phyloP scores from a whole-genome alignment of 306 rosid species.

The Cicer chorassanicum region DNA sequence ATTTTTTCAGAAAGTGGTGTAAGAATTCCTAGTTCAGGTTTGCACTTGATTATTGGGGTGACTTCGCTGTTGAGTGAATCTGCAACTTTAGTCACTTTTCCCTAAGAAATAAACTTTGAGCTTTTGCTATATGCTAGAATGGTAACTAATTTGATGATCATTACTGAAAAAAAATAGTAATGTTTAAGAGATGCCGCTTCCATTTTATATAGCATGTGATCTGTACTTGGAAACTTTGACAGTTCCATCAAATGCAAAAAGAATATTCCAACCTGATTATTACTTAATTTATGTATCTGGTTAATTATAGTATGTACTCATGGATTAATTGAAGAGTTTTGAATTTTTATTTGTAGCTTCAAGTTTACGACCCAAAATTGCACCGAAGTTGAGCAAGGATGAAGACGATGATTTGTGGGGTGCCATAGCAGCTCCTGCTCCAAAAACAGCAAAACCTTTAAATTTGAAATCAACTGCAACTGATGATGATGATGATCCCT shows the following conservation, averaged over 20 bases:
- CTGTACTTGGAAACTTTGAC: slow-evolving; percentile 28
- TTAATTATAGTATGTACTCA: slow-evolving; percentile 9
- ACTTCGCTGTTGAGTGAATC: neutral
- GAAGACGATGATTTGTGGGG: slow-evolving; percentile 91
- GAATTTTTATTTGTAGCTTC: slow-evolving; percentile 50
- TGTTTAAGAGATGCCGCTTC: slow-evolving; percentile 7
- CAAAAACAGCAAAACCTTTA: slow-evolving; percentile 66
- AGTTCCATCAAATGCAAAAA: neutral
- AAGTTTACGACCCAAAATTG: slow-evolving; percentile 59
- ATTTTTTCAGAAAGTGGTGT: slow-evolving; percentile 13
- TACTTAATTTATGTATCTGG: slow-evolving; percentile 29
- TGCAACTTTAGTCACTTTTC: neutral
- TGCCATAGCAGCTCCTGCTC: slow-evolving; percentile 94
- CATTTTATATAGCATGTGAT: slow-evolving; percentile 1
- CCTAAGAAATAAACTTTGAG: slow-evolving; percentile 34
- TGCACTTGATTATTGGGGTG: slow-evolving; percentile 27
- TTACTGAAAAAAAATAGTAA: neutral
- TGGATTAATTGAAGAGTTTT: slow-evolving; percentile 31
- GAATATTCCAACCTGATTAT: slow-evolving; percentile 7
- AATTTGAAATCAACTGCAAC: slow-evolving; percentile 55
- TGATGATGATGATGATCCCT: slow-evolving; percentile 83
- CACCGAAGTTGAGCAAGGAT: slow-evolving; percentile 58
- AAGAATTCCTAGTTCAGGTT: slow-evolving; percentile 42
- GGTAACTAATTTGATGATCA: slow-evolving; percentile 16
- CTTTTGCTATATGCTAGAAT: slow-evolving; percentile 37